Base-by-base conservation (phyloP, 1,284 basidiomycete species). In the Malassezia furfur region DNA sequence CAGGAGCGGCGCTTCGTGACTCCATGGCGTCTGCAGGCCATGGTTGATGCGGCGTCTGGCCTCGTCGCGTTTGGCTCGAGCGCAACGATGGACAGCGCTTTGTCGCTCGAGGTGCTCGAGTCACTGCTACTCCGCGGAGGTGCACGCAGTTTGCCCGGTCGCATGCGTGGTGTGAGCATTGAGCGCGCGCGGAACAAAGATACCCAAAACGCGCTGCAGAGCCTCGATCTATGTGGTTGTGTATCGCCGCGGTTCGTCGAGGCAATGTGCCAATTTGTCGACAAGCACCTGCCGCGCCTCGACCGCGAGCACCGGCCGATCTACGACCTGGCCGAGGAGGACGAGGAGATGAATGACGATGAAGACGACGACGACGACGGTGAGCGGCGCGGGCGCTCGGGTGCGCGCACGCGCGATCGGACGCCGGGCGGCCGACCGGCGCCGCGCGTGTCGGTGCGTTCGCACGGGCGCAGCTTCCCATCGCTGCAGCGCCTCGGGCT, bases 201-300 rank as follows among this genome's bases (percentile, higher is more conserved):
- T 1, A 54, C 63, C 19, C 65, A 68, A 52, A 70, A 66, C 54
- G 64, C 66, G 54, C 79, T 98, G 6, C 84, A 91, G 73, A 89
- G 91, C 2, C 79, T 94, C 35, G 93, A 98, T 73, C 78, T 96
- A 50, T 96, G 91, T 19, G 91, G 91, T 63, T 96, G 93, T 74
- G 86, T 96, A 70, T 91, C 88, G 69, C 82, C 82, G 17, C 84
- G 86, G 6, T 96, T 96, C 68, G 84, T 87, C 55, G 82, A 84
- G 61, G 88, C 87, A 0, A 81, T 94, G 64, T 80, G 81, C 35
- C 84, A 87, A 55, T 91, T 96, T 70, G 88, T 90, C 59, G 80
- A 82, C 52, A 81, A 80, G 45, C 83, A 87, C 76, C 77, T 91
- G 17, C 57, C 56, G 9, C 28, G 36, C 48, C 44, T 62, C 63